Evolutionary conservation across 257 asterid species (phyloP), one percentile per base, ranked within the genome.

Genomic region (Solanum etuberosum): DNA sequence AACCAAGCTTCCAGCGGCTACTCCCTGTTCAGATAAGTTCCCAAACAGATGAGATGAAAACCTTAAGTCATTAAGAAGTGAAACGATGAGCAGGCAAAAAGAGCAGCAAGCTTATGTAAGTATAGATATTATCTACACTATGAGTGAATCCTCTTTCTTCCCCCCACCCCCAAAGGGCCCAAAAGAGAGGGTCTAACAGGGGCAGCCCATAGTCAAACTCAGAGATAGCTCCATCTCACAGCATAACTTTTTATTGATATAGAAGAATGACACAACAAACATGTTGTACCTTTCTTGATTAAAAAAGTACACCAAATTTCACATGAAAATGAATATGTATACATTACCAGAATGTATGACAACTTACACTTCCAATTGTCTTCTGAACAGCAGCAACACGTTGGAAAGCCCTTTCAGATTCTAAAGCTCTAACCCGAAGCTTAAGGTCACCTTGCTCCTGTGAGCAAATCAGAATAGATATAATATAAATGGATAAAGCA

Each of bases 401-500:
- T 89, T 97, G 98, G 87, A 97, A 97, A 38, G 99, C 98, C 90
- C 99, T 92, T 90, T 97, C 99, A 20, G 99, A 96, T 86, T 97
- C 99, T 90, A 97, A 89, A 77, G 99, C 89, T 89, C 99, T 92
- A 12, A 97, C 99, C 14, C 99, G 98, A 73, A 97, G 98, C 90
- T 97, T 95, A 87, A 97, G 92, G 91, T 97, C 98, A 2, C 99
- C 99, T 95, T 97, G 99, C 91, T 97, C 99, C 99, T 97, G 83
- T 32, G 37, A 57, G 74, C 59, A 37, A 21, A 59, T 78, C 67
- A 42, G 70, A n/a, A 51, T 38, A 81, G 81, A 51, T 40, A 48
- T 23, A 35, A 51, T 40, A 48, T 23, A 35, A 73, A 83, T 76
- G 76, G 85, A 43, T 67, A 89, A 67, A 83, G 25, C 32, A 37